phyloP scores from a whole-genome alignment of 2,329 filamentous ascomycete genomes.

The Fonsecaea pugnacius region DNA sequence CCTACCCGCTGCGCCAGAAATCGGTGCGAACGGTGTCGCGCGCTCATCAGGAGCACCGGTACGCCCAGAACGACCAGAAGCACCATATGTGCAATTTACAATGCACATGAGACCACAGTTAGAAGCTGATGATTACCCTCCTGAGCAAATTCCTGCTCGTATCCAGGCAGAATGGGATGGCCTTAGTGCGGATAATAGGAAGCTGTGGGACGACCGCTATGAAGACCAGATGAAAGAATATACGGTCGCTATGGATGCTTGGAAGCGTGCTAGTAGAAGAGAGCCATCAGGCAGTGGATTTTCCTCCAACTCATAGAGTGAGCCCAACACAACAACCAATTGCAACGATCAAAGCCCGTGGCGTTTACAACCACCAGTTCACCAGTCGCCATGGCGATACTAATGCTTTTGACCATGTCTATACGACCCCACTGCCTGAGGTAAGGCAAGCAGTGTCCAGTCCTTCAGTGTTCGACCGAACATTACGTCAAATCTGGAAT shows the following conservation, averaged over 20 bases:
- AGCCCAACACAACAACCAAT: background rate
- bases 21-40: conserved; percentile 23
- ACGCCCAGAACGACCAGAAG: conserved; percentile 33
- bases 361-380: background rate
- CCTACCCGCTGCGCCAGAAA: conserved; percentile 10
- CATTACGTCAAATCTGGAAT: background rate
- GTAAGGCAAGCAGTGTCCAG: background rate
- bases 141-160: conserved; percentile 31
- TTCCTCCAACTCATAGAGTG: conserved; percentile 28
- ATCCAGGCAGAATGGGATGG: conserved; percentile 37
- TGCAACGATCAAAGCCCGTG: background rate
- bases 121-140: conserved; percentile 35
- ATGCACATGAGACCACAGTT: conserved; percentile 37
- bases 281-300: conserved; percentile 23
- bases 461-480: background rate
- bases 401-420: background rate
- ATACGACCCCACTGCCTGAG: background rate
- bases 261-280: conserved; percentile 31
- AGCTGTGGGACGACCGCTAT: conserved; percentile 38
- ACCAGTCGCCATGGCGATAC: background rate
- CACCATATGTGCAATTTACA: conserved; percentile 37
- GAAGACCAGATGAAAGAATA: conserved; percentile 37
- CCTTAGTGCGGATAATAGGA: conserved; percentile 33
- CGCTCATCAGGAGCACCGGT: conserved; percentile 7
- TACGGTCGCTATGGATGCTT: conserved; percentile 34